These are phyloP conservation scores for Plectosphaerella plurivora DNA, from an alignment of 2,329 filamentous ascomycete genomes.

Conservation along the genomic window DNA sequence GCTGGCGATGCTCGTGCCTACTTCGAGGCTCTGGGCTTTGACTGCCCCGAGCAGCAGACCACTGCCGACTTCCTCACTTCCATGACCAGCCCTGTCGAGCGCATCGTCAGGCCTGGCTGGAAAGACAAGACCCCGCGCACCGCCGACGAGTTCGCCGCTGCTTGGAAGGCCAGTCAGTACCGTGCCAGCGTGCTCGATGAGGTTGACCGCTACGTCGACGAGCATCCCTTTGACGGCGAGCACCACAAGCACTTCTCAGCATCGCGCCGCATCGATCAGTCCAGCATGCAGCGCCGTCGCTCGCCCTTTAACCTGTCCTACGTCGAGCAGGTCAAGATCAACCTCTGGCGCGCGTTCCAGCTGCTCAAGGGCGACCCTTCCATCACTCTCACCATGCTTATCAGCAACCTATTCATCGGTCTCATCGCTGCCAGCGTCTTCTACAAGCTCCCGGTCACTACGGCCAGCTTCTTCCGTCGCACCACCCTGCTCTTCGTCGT, in stretches of 20 bases:
- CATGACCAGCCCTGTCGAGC: constrained; percentile 60
- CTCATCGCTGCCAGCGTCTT: constrained; percentile 65
- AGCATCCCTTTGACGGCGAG: constrained; percentile 14
- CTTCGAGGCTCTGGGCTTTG: constrained; percentile 62
- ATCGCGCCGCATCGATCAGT: constrained; percentile 39
- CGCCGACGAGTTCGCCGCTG: constrained; percentile 59
- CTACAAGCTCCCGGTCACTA: constrained; percentile 50
- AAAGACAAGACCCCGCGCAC: constrained; percentile 60
- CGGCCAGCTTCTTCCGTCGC: constrained; percentile 48
- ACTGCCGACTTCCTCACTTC: constrained; percentile 27
- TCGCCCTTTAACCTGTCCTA: constrained; percentile 78
- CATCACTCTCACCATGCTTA: constrained; percentile 26
- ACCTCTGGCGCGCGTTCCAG: constrained; percentile 60
- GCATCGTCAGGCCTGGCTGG: constrained; percentile 52
- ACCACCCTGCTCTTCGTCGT: constrained; percentile 19
- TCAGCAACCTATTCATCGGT: constrained; percentile 33
- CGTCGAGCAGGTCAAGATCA: constrained; percentile 58
- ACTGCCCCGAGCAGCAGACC: constrained; percentile 42
- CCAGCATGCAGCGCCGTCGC: constrained; percentile 64
- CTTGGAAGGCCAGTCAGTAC: constrained; percentile 59
- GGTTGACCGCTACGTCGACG: constrained; percentile 1
- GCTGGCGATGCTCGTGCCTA: constrained; percentile 56
- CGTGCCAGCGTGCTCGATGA: constrained; percentile 59
- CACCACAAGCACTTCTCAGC: background rate
- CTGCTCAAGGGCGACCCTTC: constrained; percentile 59